phyloP scores from a whole-genome alignment of 2,329 filamentous ascomycete genomes.

The Colletotrichum liriopes region DNA sequence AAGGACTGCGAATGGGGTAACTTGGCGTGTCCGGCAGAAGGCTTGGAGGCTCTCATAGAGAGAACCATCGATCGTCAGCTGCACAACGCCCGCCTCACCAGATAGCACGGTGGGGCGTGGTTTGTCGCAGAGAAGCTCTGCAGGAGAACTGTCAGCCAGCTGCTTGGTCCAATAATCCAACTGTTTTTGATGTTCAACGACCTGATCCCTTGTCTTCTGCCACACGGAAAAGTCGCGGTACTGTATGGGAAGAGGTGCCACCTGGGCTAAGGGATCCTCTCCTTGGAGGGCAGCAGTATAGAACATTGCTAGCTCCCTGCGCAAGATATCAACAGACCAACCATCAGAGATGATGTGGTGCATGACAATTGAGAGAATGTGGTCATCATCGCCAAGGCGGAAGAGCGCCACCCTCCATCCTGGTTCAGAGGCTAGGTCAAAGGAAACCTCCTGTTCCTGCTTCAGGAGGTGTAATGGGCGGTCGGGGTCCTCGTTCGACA shows the following conservation, averaged over 20 bases:
- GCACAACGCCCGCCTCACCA: constrained; percentile 26
- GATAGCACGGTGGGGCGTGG: constrained; percentile 2
- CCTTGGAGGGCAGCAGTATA: constrained; percentile 42
- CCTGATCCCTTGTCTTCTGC: constrained; percentile 45
- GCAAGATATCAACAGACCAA: constrained; percentile 49
- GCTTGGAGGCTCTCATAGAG: constrained; percentile 26
- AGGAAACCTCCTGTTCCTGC: constrained; percentile 45
- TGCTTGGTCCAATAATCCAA: constrained; percentile 47
- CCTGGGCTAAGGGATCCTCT: constrained; percentile 38
- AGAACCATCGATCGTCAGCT: constrained; percentile 30
- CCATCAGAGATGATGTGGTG: constrained; percentile 51
- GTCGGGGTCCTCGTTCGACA: constrained; percentile 2
- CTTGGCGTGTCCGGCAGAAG: constrained; percentile 37
- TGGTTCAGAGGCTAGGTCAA: constrained; percentile 45
- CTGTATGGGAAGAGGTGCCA: constrained; percentile 45
- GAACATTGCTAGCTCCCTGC: constrained; percentile 44
- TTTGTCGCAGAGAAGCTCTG: constrained; percentile 27
- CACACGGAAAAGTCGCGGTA: constrained; percentile 47
- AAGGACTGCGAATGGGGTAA: constrained; percentile 41
- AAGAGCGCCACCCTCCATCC: constrained; percentile 46
- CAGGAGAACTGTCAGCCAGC: constrained; percentile 37
- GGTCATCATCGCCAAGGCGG: constrained; percentile 35
- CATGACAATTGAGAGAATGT: constrained; percentile 48
- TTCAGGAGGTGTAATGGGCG: background rate
- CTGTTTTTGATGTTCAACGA: constrained; percentile 41